phyloP scores from a whole-genome alignment of 2,329 filamentous ascomycete species.

The Diaporthe aspalathi region DNA sequence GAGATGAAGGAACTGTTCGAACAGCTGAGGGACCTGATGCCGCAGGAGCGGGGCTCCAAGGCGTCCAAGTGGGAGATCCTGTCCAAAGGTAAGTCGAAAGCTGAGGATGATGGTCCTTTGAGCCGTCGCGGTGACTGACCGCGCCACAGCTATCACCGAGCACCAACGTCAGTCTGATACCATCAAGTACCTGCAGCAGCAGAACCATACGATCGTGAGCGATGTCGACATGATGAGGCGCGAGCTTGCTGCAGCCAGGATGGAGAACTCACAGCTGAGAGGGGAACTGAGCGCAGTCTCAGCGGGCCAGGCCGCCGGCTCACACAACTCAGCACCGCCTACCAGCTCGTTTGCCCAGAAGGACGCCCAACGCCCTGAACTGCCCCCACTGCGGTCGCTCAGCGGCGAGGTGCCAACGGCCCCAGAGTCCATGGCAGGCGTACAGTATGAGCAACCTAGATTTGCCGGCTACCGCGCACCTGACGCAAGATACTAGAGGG shows the following conservation, averaged over 20 bases:
- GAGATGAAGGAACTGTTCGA: slow-evolving; percentile 93
- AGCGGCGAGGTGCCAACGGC: slow-evolving; percentile 55
- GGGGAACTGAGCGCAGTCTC: slow-evolving; percentile 47
- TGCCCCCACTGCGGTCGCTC: slow-evolving; percentile 68
- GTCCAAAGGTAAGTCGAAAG: slow-evolving; percentile 75
- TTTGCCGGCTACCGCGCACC: slow-evolving; percentile 58
- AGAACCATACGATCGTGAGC: slow-evolving; percentile 54
- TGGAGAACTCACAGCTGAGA: slow-evolving; percentile 62
- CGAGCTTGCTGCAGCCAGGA: slow-evolving; percentile 59
- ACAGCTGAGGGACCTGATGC: slow-evolving; percentile 80
- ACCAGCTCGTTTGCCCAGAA: slow-evolving; percentile 46
- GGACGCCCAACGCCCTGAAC: slow-evolving; percentile 56
- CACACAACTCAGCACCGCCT: slow-evolving; percentile 38
- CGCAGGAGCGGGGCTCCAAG: slow-evolving; percentile 84
- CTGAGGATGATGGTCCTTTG: neutral
- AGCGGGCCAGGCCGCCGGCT: slow-evolving; percentile 41
- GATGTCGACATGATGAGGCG: slow-evolving; percentile 63
- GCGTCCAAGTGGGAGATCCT: slow-evolving; percentile 92
- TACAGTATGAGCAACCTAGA: slow-evolving; percentile 68
- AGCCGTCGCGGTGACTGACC: slow-evolving; percentile 31
- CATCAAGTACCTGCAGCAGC: slow-evolving; percentile 59
- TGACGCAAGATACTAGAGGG: slow-evolving; percentile 46
- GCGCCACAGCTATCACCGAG: slow-evolving; percentile 67
- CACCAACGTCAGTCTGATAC: slow-evolving; percentile 66
- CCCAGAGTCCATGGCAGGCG: slow-evolving; percentile 74